Evolutionary conservation across 2,329 filamentous ascomycete genomes (phyloP), one percentile per base, ranked within the genome.

Genomic region (Capronia americana): DNA sequence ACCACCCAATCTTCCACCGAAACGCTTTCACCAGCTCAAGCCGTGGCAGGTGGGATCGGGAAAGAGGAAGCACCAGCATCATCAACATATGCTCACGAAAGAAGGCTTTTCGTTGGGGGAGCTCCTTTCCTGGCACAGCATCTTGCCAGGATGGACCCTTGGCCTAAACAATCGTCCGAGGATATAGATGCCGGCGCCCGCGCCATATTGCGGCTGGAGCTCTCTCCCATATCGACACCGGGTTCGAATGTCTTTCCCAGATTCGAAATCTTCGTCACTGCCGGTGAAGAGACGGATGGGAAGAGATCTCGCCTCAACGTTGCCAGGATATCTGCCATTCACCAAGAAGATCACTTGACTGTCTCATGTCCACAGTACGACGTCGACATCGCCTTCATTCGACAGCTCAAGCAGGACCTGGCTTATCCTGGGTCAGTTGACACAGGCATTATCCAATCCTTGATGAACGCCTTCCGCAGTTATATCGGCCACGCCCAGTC

Each of bases 181-280:
- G 63, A 63, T 34, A 24, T 66, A 10, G 56, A 54, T 24, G 23
- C 48, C n/a, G 5, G 57, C 10, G 56, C 63, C 4, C 62, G 56
- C 24, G 30, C 44, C 10, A 67, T 61, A 14, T 28, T 67, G 30
- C 65, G 68, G 3, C 62, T 69, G 3, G 68, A 65, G 34, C 58
- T 69, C 50, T 51, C 51, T 1, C 62, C 64, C 7, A 41, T 48
- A 10, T 50, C 41, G 55, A 62, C 14, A 0, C 58, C 64, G 6
- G 46, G 30, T 24, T 50, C 32, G 55, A 62, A 6, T n/a, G 44
- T 32, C 23, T 48, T 24, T n/a, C 68, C 68, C 14, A 38, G 38
- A n/a, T 64, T 69, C 14, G 68, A 69, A 55, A 41, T 67, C 10
- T 57, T 65, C n/a, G 48, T 67, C 6, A 63, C 56, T 28, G 55